These are phyloP conservation scores for Sclerotinia minor DNA, from an alignment of 2,329 filamentous ascomycete species.

Conservation along the genomic window DNA sequence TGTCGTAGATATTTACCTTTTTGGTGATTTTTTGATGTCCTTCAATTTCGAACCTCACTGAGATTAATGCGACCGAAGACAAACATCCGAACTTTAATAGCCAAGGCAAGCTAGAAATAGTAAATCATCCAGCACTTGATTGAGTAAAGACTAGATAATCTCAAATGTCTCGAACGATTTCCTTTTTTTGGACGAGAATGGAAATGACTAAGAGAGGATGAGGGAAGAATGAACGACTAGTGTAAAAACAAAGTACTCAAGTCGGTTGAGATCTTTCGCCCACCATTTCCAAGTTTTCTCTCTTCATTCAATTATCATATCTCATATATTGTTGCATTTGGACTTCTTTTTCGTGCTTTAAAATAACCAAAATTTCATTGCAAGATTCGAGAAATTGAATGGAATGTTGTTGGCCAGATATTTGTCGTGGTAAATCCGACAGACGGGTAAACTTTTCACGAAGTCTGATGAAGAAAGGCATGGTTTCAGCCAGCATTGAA, in stretches of 20 bases:
- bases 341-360: neutral
- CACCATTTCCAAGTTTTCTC: neutral
- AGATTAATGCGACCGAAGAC: neutral
- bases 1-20: neutral
- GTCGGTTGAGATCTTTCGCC: neutral
- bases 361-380: neutral
- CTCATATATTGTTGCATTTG: neutral
- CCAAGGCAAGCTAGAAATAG: neutral
- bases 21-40: neutral
- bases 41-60: neutral
- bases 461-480: neutral
- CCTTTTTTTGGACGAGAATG: neutral
- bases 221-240: neutral
- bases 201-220: neutral
- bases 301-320: neutral
- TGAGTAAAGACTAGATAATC: neutral
- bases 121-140: neutral
- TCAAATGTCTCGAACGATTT: neutral
- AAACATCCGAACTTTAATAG: no score
- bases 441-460: neutral
- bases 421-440: neutral
- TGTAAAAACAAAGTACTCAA: neutral
- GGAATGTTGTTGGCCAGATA: no score
- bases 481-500: neutral
- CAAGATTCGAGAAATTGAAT: neutral